Evolutionary conservation across 148 eudicot species (phyloP).

Genomic region (Bassia scoparia): DNA sequence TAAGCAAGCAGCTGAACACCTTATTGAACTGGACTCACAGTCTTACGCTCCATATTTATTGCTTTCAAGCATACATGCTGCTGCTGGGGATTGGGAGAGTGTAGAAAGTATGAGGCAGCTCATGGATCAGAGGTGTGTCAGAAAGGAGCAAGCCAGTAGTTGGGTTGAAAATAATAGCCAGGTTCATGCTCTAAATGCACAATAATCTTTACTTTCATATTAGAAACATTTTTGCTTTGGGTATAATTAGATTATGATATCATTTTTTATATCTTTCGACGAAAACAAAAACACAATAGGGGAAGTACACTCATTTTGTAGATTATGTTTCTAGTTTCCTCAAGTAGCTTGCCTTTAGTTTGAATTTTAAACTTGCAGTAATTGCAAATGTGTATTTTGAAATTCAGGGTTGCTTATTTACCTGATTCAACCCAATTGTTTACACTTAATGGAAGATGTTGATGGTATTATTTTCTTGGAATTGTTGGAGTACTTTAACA

Average conservation of each 20-base stretch:
- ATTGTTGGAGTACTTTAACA: not conserved
- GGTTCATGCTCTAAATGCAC: slow-evolving; percentile 29
- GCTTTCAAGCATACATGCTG: slow-evolving; percentile 60
- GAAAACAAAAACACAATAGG: slow-evolving; percentile 1
- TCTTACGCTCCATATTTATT: slow-evolving; percentile 54
- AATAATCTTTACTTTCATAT: not conserved
- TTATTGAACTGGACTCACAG: slow-evolving; percentile 50
- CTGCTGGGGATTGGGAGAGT: slow-evolving; percentile 57
- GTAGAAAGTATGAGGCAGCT: slow-evolving; percentile 44
- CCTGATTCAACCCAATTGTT: not conserved
- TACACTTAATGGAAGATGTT: not conserved
- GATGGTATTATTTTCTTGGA: not conserved
- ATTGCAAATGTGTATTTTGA: slow-evolving; percentile 6
- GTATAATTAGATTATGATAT: slow-evolving; percentile 2
- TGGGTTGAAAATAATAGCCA: slow-evolving; percentile 49
- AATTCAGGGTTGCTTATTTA: not conserved
- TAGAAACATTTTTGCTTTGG: slow-evolving; percentile 5
- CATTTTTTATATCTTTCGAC: slow-evolving; percentile 6
- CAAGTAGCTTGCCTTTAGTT: not conserved
- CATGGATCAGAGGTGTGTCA: slow-evolving; percentile 43
- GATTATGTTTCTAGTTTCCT: slow-evolving; percentile 9
- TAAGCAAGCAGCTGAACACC: slow-evolving; percentile 47
- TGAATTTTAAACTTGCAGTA: slow-evolving; percentile 1
- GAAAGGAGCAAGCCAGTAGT: slow-evolving; percentile 53
- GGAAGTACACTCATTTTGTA: slow-evolving; percentile 10